These are phyloP conservation scores for Colletotrichum sojae DNA, from an alignment of 2,329 filamentous ascomycete species.

Conservation along the genomic window DNA sequence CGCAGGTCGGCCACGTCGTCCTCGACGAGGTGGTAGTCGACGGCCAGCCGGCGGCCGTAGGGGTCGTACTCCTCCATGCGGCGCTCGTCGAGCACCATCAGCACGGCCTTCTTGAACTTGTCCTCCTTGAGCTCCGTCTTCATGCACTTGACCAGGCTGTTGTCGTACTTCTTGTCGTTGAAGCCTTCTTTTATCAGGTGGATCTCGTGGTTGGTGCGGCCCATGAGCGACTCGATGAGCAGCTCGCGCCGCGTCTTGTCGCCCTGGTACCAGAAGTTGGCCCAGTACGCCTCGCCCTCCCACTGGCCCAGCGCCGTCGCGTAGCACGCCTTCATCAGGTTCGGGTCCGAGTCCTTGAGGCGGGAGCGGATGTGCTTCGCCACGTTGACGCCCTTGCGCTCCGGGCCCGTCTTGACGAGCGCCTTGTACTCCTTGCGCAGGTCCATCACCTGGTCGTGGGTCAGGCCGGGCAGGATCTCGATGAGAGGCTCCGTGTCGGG, in stretches of 20 bases:
- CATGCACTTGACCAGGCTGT: constrained; percentile 88
- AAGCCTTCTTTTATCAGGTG: constrained; percentile 89
- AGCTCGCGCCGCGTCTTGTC: constrained; percentile 88
- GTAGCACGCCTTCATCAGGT: constrained; percentile 92
- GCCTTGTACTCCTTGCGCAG: constrained; percentile 92
- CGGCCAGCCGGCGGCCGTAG: constrained; percentile 68
- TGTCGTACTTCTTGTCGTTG: constrained; percentile 90
- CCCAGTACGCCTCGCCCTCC: constrained; percentile 97
- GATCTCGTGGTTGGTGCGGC: constrained; percentile 89
- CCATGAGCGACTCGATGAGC: constrained; percentile 94
- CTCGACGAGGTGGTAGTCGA: constrained; percentile 74
- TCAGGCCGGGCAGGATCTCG: constrained; percentile 86
- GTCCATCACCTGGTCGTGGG: constrained; percentile 89
- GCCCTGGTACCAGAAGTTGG: constrained; percentile 96
- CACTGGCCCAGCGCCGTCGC: constrained; percentile 89
- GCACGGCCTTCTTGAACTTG: constrained; percentile 92
- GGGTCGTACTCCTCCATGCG: constrained; percentile 86
- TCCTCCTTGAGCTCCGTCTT: constrained; percentile 93
- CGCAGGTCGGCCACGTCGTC: constrained; percentile 82
- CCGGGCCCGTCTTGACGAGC: constrained; percentile 82
- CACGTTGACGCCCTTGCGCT: constrained; percentile 84
- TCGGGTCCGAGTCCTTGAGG: constrained; percentile 80
- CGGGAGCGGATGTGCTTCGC: constrained; percentile 86
- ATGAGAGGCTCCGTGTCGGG: constrained; percentile 81
- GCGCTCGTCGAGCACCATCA: constrained; percentile 85